Base-by-base conservation (phyloP, 164 flowering plant genomes). In the Tetrastigma voinierianum region DNA sequence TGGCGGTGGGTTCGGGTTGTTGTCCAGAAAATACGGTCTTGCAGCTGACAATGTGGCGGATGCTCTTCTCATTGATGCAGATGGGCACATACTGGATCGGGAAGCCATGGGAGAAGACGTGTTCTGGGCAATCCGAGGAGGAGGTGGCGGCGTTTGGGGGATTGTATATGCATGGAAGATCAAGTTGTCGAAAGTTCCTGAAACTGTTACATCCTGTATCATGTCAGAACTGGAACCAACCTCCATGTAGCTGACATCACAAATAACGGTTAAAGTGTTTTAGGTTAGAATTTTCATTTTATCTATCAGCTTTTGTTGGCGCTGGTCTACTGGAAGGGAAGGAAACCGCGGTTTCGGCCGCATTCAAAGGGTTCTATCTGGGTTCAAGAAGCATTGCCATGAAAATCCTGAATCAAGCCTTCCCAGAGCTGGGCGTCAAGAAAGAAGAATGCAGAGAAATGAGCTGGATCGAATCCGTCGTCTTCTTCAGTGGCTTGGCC, bases 91-190 rank as follows among this genome's bases (percentile, higher is more conserved):
- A 23, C 17, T 81, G 13, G 71, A 82, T 68, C 49, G 82, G 32
- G 62, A 65, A 11, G 62, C 64, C 24, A 83, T 86, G 86, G 87
- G 90, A 20, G 87, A 83, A 43, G 87, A 83, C 12, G 83, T 82
- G 54, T 86, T 83, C 64, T 86, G 89, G 87, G 87, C 89, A 0
- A 76, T 85, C 25, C 77, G 87, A 61, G 89, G 89, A 1, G 86
- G 89, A 1, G 87, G 89, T 6, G 89, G 89, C 0, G 86, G 84
- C 0, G 57, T 58, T 3, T 85, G 77, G 76, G 89, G 87, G 3
- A 63, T 85, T 20, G 57, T 85, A 10, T 80, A 73, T 56, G 81
- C 85, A 3, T 85, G 86, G 87, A 83, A 83, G 61, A 73, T 85
- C 67, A 46, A 74, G 10, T 44, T 85, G 11, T 11, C 71, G 13